Evolutionary conservation across 2,329 filamentous ascomycete species (phyloP), one percentile per base, ranked within the genome.

Genomic region (Microthyrium microscopicum): DNA sequence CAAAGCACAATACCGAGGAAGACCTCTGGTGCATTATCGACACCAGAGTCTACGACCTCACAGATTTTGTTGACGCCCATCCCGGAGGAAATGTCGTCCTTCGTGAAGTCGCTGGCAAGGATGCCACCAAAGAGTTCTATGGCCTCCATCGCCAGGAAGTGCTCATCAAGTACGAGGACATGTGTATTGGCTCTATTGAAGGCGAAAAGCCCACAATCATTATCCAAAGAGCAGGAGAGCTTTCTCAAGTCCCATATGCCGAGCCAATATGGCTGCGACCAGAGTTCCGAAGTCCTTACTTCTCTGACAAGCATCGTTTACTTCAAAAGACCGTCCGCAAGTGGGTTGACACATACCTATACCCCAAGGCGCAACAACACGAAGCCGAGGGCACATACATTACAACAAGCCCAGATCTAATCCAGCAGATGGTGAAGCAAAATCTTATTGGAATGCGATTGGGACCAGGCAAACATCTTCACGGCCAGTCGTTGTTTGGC

Each of bases 101-200:
- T 24, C 66, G 70, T 34, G 81, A 92, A 56, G 70, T 87, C 30
- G 83, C 79, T 20, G 83, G 83, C 40, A 68, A 72, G 43, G 83
- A 92, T 49, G 81, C 82, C 32, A 92, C 83, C 2, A 19, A 36
- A 11, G 77, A 77, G 36, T 92, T 91, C 57, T 92, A 91, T 69
- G 91, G 91, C 61, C 73, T 93, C 34, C 84, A 93, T 59, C 67
- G 83, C 18, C 82, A 92, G 45, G 83, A 92, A 56, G 80, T 91
- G n/a, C 67, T 92, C 8, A 61, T 73, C 39, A 84, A 84, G 53
- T 91, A 91, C 62, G 58, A 66, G 29, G 64, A 70, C 46, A 67
- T 92, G 13, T 77, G 70, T 54, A 68, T 92, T 45, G 83, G 83
- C 47, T 79, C 71, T 11, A 54, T 92, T 49, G 61, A 72, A 43